Evolutionary conservation across 169 alveolate genomes (phyloP).

Genomic region (Hammondia hammondi): DNA sequence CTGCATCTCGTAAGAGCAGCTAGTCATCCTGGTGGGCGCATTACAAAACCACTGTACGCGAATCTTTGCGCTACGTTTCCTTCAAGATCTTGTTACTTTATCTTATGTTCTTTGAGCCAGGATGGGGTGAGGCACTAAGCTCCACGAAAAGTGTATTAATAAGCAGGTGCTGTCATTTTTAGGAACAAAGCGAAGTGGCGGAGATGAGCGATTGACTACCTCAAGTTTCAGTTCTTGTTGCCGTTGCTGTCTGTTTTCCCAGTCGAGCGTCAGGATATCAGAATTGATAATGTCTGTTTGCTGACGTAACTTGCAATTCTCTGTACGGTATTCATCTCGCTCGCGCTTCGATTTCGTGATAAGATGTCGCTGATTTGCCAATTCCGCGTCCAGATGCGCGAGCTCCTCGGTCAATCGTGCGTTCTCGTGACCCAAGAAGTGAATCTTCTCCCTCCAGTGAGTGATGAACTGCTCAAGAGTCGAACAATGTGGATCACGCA

Average conservation of each 20-base stretch:
- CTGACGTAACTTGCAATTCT: conserved; percentile 79
- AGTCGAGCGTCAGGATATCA: conserved; percentile 73
- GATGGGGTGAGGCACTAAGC: too few relatives aligned
- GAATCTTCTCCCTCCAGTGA: conserved; percentile 91
- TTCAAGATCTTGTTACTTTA: too few relatives aligned
- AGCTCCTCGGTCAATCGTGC: conserved; percentile 77
- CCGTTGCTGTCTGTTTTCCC: conserved; percentile 56
- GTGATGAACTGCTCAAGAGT: conserved; percentile 73
- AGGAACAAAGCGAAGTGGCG: too few relatives aligned
- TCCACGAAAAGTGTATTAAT: too few relatives aligned
- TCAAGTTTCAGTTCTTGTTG: conserved; percentile 16
- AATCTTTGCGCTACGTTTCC: too few relatives aligned
- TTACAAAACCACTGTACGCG: too few relatives aligned
- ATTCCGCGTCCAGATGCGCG: conserved; percentile 63
- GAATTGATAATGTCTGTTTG: conserved; percentile 90
- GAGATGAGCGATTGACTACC: background rate
- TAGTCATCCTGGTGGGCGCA: too few relatives aligned
- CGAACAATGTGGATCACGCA: background rate
- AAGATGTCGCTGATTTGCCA: conserved; percentile 83
- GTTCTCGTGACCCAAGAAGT: conserved; percentile 81
- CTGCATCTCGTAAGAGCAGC: too few relatives aligned
- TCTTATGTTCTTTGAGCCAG: too few relatives aligned
- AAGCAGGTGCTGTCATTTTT: too few relatives aligned
- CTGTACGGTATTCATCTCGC: conserved; percentile 80
- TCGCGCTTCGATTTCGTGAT: conserved; percentile 80